Conservation (phyloP, 2,329 filamentous ascomycete species). For the Hansfordia pulvinata region DNA sequence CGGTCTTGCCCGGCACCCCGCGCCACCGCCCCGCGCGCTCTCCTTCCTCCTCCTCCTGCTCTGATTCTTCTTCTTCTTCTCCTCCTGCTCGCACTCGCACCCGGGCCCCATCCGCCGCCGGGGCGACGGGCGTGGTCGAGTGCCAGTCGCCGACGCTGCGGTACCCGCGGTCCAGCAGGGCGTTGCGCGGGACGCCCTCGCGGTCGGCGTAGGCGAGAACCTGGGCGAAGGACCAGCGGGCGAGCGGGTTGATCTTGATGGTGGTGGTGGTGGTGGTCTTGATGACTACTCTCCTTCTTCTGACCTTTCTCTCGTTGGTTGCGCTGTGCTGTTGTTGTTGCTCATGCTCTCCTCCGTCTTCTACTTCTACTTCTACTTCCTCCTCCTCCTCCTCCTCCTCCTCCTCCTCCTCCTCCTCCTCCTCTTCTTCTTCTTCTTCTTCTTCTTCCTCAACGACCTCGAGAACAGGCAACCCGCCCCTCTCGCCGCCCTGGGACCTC, state of each 20-base stretch:
- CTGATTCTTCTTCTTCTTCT: too few relatives aligned
- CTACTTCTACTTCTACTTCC: too few relatives aligned
- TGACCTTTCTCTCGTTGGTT: too few relatives aligned
- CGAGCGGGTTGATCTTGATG: slow-evolving; percentile 64
- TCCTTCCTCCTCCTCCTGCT: neutral
- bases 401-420: slow-evolving; percentile 31
- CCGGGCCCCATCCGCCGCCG: too few relatives aligned
- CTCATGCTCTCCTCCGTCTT: too few relatives aligned
- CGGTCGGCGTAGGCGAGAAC: slow-evolving; percentile 56
- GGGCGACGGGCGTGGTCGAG: neutral
- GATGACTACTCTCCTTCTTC: too few relatives aligned
- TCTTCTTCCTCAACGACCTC: slow-evolving; percentile 45
- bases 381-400: too few relatives aligned
- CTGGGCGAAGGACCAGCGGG: slow-evolving; percentile 62
- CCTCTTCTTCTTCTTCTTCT: neutral
- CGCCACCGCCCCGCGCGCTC: neutral
- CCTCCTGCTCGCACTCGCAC: too few relatives aligned
- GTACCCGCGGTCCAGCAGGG: slow-evolving; percentile 55
- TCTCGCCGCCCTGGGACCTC: slow-evolving; percentile 58
- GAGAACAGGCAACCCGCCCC: slow-evolving; percentile 57
- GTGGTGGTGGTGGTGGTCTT: too few relatives aligned
- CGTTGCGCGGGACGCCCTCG: slow-evolving; percentile 60
- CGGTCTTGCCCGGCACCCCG: neutral
- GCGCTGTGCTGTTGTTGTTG: too few relatives aligned
- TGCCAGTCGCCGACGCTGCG: slow-evolving; percentile 49